Base-by-base conservation (phyloP, 192 early-diverging fungal species). In the Piromyces finnis region DNA sequence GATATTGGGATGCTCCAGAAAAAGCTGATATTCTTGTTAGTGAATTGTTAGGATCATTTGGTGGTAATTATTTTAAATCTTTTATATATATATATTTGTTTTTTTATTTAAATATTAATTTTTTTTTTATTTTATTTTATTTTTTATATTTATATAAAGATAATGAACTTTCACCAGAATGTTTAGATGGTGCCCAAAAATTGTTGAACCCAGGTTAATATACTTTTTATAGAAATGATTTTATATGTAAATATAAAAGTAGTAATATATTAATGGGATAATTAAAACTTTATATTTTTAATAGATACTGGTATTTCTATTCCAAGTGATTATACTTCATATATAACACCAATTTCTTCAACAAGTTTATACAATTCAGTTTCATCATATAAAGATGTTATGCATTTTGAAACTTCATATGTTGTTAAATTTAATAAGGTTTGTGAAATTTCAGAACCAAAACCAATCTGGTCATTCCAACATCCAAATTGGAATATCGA, bases 101-200 rank as follows among this genome's bases (percentile, higher is more conserved):
- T 37, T 12, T 77, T 29, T 18, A 26, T 84, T 12, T 26, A 81
- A 16, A 80, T 22, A 77, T 18, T 83, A 32, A 5, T 12, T 29
- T 13, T 12, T 39, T 29, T n/a, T 79, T 11, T 32, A 7, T n/a
- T 79, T 51, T 7, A n/a, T 51, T 29, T n/a, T n/a, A 32, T 32
- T 32, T 32, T 9, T 32, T 32, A 32, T 32, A 32, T 32, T 6
- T 32, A 6, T 87, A 14, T 29, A 59, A 29, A 87, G 97, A 99
- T 85, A 99, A 99, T 85, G 97, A 99, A 84, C 90, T 99, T 26
- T 96, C 98, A n/a, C 98, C 98, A 14, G 98, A 99, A 85, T 99
- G 96, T 82, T 87, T 99, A 27, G 94, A 95, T 85, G 95, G 93
- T 16, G 97, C 97, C 3, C 92, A 94, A 82, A 87, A 88, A 35